Evolutionary conservation across 2,329 filamentous ascomycete species (phyloP).

Genomic region (Trichoderma sp.): DNA sequence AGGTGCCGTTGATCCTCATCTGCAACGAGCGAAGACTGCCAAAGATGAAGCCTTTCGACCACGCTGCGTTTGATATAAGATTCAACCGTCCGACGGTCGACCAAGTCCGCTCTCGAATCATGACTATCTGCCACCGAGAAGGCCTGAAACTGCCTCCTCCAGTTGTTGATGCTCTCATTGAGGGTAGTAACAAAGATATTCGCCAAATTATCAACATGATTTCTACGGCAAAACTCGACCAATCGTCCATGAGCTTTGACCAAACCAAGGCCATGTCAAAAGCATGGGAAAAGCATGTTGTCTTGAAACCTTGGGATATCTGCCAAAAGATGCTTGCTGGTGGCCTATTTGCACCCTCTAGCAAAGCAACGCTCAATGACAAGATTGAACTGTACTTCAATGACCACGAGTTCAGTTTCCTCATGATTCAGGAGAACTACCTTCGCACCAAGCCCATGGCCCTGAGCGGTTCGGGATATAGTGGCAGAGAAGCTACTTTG

Average conservation of each 20-base stretch:
- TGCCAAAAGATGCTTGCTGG: slow-evolving; percentile 87
- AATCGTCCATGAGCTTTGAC: slow-evolving; percentile 75
- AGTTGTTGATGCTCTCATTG: slow-evolving; percentile 90
- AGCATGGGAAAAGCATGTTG: slow-evolving; percentile 95
- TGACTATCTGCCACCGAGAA: slow-evolving; percentile 92
- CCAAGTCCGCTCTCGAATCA: slow-evolving; percentile 85
- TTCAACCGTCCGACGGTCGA: slow-evolving; percentile 90
- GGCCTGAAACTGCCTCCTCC: slow-evolving; percentile 77
- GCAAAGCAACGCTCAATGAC: slow-evolving; percentile 87
- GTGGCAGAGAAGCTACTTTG: slow-evolving; percentile 66
- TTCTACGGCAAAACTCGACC: slow-evolving; percentile 86
- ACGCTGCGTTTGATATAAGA: slow-evolving; percentile 76
- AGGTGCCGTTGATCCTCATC: slow-evolving; percentile 92
- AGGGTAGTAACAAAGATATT: slow-evolving; percentile 93
- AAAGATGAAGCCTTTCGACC: slow-evolving; percentile 98
- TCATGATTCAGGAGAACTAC: slow-evolving; percentile 99
- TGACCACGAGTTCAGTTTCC: slow-evolving; percentile 93
- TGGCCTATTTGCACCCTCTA: slow-evolving; percentile 78
- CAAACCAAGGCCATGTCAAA: slow-evolving; percentile 93
- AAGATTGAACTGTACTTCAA: slow-evolving; percentile 99
- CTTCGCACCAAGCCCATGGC: slow-evolving; percentile 74
- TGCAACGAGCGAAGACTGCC: slow-evolving; percentile 91
- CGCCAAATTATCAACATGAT: slow-evolving; percentile 99
- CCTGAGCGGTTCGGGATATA: slow-evolving; percentile 55
- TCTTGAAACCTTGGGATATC: slow-evolving; percentile 98